phyloP scores from a whole-genome alignment of 805 yeast species.

The Sungouiella blattae region DNA sequence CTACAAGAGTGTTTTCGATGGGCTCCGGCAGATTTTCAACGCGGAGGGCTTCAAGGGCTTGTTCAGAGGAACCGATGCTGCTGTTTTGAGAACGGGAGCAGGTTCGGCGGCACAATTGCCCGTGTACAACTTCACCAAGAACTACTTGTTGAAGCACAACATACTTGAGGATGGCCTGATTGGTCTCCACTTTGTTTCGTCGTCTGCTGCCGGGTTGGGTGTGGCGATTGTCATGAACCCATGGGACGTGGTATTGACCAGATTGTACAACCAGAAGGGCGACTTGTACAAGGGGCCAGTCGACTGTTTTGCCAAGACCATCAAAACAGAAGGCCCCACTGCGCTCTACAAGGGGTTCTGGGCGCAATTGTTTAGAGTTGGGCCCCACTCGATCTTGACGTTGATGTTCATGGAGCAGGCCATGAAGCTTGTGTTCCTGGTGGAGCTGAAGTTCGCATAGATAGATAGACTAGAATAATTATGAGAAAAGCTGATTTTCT shows the following conservation, averaged over 20 bases:
- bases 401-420: conserved; percentile 96
- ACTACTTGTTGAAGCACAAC: conserved; percentile 50
- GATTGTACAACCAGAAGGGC: conserved; percentile 94
- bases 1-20: conserved; percentile 67
- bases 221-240: conserved; percentile 97
- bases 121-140: conserved; percentile 75
- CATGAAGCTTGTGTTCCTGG: conserved; percentile 51
- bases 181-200: conserved; percentile 65
- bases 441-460: conserved; percentile 18
- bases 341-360: conserved; percentile 94
- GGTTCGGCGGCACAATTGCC: conserved; percentile 97
- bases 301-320: conserved; percentile 85
- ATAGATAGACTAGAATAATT: no score
- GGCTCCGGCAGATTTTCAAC: conserved; percentile 56
- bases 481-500: no score
- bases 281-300: conserved; percentile 79
- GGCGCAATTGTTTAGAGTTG: conserved; percentile 88
- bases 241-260: conserved; percentile 91
- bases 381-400: conserved; percentile 90
- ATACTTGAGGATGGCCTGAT: conserved; percentile 58
- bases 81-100: conserved; percentile 88
- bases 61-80: conserved; percentile 92
- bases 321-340: conserved; percentile 73
- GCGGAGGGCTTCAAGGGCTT: conserved; percentile 76
- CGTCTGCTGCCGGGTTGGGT: conserved; percentile 82